Evolutionary conservation across 306 rosid species (phyloP).

Genomic region (Vigna unguiculata): DNA sequence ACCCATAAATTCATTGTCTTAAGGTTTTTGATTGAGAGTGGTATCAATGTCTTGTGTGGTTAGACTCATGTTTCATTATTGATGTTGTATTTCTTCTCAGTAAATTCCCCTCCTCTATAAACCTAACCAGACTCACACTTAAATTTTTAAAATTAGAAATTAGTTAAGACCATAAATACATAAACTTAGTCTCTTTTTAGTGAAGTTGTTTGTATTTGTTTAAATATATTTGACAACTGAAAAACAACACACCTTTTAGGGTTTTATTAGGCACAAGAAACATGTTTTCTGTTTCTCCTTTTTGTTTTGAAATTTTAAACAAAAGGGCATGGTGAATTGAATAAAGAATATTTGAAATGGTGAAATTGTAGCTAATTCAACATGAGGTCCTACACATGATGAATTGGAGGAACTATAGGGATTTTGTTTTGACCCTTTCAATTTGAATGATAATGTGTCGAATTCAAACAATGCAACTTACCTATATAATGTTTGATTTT

Average conservation of each 20-base stretch:
- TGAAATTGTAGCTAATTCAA: constrained; percentile 39
- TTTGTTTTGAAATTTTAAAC: neutral
- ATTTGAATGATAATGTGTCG: constrained; percentile 40
- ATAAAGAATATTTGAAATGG: neutral
- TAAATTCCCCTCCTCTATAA: no score
- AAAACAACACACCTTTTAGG: neutral
- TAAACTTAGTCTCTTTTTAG: no score
- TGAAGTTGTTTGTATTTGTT: neutral
- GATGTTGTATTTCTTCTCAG: no score
- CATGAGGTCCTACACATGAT: constrained; percentile 35
- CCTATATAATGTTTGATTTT: constrained; percentile 1
- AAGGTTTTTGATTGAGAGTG: no score
- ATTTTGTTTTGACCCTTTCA: constrained; percentile 27
- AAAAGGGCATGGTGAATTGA: neutral
- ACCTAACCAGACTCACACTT: no score
- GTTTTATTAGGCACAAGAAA: neutral
- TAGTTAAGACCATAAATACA: no score
- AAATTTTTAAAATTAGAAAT: no score
- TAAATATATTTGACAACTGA: neutral
- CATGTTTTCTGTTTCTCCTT: constrained; percentile 1
- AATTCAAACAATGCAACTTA: constrained; percentile 26
- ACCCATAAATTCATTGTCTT: no score
- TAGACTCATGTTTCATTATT: no score
- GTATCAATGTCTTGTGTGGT: no score
- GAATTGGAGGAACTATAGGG: constrained; percentile 29